Evolutionary conservation across 106 monocot genomes (phyloP), one percentile per base, ranked within the genome.

Genomic region (Agapanthus africanus): DNA sequence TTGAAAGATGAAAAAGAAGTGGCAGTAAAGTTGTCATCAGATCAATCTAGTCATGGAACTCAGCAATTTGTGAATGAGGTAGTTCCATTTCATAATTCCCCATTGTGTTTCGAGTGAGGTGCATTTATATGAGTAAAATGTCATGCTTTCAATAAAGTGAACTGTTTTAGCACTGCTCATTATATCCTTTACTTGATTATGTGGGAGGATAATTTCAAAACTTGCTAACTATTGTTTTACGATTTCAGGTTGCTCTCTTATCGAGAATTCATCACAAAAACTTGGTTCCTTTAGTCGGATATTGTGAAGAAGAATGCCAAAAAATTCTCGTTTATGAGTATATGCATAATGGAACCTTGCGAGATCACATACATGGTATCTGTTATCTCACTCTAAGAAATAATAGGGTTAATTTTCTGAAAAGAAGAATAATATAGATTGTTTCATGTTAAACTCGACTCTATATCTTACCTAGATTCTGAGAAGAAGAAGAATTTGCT

Each of bases 51-150:
- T 59, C 73, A 79, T 64, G 83, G 83, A 59, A 79, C 69, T 42
- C 68, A 71, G 30, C 79, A 84, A 63, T 84, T 84, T 76, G 56
- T 69, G 23, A 84, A 76, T 66, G 83, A 84, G 83, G 83, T 84
- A 67, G 11, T 52, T 36, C 31, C 0, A 49, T 49, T 28, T 57
- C 15, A 11, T 28, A 30, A 31, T 30, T 30, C n/a, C n/a, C n/a
- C n/a, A n/a, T n/a, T n/a, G n/a, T n/a, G n/a, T n/a, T n/a, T n/a
- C n/a, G n/a, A n/a, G n/a, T n/a, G n/a, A n/a, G n/a, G n/a, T n/a
- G n/a, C n/a, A n/a, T n/a, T n/a, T n/a, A n/a, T n/a, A n/a, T n/a
- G n/a, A n/a, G n/a, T n/a, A n/a, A n/a, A n/a, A n/a, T n/a, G n/a
- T n/a, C n/a, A n/a, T n/a, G n/a, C n/a, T n/a, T n/a, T n/a, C n/a